phyloP scores from a whole-genome alignment of 176 grass and related monocot species.

The Juncus inflexus region DNA sequence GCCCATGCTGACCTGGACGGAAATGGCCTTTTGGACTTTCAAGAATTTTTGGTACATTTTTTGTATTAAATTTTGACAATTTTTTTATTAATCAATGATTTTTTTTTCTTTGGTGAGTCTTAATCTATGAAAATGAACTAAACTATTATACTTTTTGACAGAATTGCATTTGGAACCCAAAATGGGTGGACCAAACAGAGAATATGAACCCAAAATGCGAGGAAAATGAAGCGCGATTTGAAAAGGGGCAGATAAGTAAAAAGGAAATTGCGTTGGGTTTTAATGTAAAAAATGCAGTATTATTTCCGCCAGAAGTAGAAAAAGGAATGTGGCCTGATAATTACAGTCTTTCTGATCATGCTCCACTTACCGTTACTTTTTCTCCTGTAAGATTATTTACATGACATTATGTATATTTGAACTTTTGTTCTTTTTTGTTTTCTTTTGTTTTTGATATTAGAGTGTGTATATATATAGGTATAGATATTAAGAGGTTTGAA shows the following conservation, averaged over 20 bases:
- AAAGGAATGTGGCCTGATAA: slow-evolving; percentile 85
- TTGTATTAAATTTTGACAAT: neutral
- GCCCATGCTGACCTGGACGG: slow-evolving; percentile 50
- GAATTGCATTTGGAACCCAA: slow-evolving; percentile 20
- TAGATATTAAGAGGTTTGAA: too few relatives aligned
- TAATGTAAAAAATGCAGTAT: slow-evolving; percentile 74
- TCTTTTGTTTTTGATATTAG: too few relatives aligned
- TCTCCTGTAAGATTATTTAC: slow-evolving; percentile 55
- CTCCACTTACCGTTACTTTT: slow-evolving; percentile 80
- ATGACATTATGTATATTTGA: neutral
- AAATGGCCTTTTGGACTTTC: slow-evolving; percentile 56
- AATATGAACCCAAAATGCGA: neutral
- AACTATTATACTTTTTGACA: slow-evolving; percentile 11
- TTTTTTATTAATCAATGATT: neutral
- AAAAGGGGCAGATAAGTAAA: slow-evolving; percentile 17
- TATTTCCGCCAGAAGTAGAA: slow-evolving; percentile 83
- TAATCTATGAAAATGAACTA: neutral
- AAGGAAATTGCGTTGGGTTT: slow-evolving; percentile 49
- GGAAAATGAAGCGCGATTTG: neutral
- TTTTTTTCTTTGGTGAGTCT: neutral
- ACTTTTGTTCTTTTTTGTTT: neutral
- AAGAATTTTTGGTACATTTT: slow-evolving; percentile 68
- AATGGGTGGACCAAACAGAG: slow-evolving; percentile 1
- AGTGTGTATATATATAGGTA: too few relatives aligned
- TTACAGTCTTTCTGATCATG: slow-evolving; percentile 89